A percentile compares a stretch with the other conserved stretches of the same genome.
These are phyloP conservation scores for Croton setiger DNA, from an alignment of 441 rosid species.

Conservation along the genomic window DNA sequence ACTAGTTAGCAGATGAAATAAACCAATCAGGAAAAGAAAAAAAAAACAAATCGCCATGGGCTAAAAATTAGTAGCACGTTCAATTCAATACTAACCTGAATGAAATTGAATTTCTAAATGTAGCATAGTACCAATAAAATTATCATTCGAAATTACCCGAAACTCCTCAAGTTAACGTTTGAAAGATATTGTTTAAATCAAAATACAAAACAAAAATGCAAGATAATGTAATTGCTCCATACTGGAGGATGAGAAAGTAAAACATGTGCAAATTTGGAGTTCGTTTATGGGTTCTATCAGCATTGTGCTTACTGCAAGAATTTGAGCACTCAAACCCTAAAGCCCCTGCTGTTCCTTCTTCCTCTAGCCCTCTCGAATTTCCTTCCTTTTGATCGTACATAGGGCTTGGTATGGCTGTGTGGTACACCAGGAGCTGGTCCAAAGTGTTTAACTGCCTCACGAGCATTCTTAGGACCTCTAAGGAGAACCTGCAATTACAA, in stretches of 20 bases:
- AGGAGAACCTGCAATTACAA: constrained; percentile 59
- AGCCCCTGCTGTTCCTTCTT: constrained; percentile 64
- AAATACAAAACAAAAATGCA: constrained; percentile 9
- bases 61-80: neutral
- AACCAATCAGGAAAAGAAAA: neutral
- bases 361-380: constrained; percentile 94
- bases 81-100: neutral
- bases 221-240: constrained; percentile 4
- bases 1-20: too few relatives aligned
- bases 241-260: neutral
- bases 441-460: constrained; percentile 95
- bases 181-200: constrained; percentile 5
- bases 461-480: constrained; percentile 93
- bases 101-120: neutral
- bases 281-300: neutral
- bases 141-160: neutral
- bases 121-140: neutral
- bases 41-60: neutral
- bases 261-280: neutral
- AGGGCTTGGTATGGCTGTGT: constrained; percentile 83
- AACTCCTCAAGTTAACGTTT: neutral
- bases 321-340: constrained; percentile 41
- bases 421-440: constrained; percentile 98
- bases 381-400: constrained; percentile 82
- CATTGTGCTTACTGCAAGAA: neutral